These are phyloP conservation scores for Mycena metata DNA, from an alignment of 768 basidiomycete species.

Conservation along the genomic window DNA sequence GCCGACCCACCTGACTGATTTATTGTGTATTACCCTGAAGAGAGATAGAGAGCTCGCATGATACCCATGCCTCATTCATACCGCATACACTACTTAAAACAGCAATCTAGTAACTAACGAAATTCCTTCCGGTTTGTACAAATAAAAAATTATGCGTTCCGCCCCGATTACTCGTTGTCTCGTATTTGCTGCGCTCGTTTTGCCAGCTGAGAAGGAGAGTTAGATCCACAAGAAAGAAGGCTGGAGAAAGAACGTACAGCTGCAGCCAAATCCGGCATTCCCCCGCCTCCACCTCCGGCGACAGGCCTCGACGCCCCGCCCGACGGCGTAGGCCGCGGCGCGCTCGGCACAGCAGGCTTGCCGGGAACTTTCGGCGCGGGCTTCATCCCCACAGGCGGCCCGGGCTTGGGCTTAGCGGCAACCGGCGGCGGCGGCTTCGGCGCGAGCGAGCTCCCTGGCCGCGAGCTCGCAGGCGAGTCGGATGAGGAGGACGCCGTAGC, in stretches of 20 bases:
- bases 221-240: neutral
- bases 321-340: constrained; percentile 59
- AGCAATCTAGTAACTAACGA: constrained; percentile 31
- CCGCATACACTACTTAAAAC: constrained; percentile 27
- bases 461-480: constrained; percentile 60
- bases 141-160: constrained; percentile 18
- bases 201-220: constrained; percentile 65
- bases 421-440: constrained; percentile 71
- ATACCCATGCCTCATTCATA: constrained; percentile 35
- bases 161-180: constrained; percentile 53
- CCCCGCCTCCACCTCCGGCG: constrained; percentile 48
- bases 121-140: constrained; percentile 35
- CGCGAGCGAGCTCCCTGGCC: constrained; percentile 65
- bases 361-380: constrained; percentile 61
- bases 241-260: constrained; percentile 65
- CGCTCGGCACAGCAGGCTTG: constrained; percentile 75
- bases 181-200: constrained; percentile 79
- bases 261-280: constrained; percentile 79
- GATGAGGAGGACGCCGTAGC: constrained; percentile 50
- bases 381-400: constrained; percentile 61
- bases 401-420: constrained; percentile 74
- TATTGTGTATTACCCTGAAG: no score
- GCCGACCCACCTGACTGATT: no score
- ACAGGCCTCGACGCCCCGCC: constrained; percentile 57
- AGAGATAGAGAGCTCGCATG: constrained; percentile 45